Percentiles rank a stretch among this genome's conserved stretches.
These are phyloP conservation scores for Russula earlei DNA, from an alignment of 768 basidiomycete genomes.

Conservation along the genomic window DNA sequence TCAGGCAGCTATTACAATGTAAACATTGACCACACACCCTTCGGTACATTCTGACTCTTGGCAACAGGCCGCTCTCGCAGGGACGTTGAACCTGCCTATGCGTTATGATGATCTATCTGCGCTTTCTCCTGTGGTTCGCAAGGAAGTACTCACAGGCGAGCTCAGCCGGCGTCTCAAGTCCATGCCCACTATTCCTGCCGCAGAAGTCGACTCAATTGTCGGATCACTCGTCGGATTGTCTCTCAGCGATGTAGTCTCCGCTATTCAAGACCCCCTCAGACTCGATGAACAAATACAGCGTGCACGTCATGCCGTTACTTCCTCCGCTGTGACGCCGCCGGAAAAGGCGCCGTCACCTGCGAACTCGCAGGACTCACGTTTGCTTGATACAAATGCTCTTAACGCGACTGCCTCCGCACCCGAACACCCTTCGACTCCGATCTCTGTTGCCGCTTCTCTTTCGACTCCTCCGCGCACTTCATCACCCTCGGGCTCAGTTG, in stretches of 20 bases:
- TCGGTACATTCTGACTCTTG: background rate
- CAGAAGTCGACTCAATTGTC: constrained; percentile 56
- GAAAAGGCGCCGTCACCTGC: constrained; percentile 48
- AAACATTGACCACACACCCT: constrained; percentile 20
- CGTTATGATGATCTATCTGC: constrained; percentile 78
- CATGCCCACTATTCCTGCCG: constrained; percentile 40
- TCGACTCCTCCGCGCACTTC: constrained; percentile 79
- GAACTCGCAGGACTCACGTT: constrained; percentile 59
- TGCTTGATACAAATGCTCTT: constrained; percentile 52
- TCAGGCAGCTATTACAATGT: constrained; percentile 86
- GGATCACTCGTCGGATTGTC: constrained; percentile 62
- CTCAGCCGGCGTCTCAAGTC: constrained; percentile 63
- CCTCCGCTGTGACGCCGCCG: constrained; percentile 32
- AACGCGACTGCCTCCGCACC: constrained; percentile 81
- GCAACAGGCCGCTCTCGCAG: constrained; percentile 68
- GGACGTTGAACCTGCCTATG: constrained; percentile 74
- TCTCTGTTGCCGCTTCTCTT: constrained; percentile 66
- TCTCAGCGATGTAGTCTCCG: constrained; percentile 67
- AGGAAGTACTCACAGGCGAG: constrained; percentile 78
- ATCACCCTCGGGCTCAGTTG: constrained; percentile 56
- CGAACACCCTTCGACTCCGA: constrained; percentile 80
- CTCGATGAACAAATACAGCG: constrained; percentile 52
- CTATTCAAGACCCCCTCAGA: constrained; percentile 59
- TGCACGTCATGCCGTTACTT: constrained; percentile 24
- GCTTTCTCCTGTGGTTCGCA: constrained; percentile 79